These are phyloP conservation scores for Corynespora cassiicola DNA, from an alignment of 2,329 filamentous ascomycete species.

Conservation along the genomic window DNA sequence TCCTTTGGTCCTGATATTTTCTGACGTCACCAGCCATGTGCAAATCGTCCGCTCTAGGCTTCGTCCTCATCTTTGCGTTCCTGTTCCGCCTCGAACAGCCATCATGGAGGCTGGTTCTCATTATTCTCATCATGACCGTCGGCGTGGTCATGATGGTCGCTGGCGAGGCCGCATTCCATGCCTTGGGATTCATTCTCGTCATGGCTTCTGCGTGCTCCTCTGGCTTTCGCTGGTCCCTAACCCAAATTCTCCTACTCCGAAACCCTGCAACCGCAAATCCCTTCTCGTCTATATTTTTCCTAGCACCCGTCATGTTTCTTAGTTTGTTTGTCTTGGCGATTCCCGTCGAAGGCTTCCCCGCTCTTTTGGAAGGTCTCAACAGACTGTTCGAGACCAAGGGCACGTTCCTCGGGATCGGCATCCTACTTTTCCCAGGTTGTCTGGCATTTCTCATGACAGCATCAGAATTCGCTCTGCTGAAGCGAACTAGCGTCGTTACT, in stretches of 20 bases:
- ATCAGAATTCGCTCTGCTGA: slow-evolving; percentile 91
- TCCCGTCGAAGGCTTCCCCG: slow-evolving; percentile 79
- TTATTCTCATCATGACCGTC: slow-evolving; percentile 89
- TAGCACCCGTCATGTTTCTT: slow-evolving; percentile 96
- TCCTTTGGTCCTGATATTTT: neutral
- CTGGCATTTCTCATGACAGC: slow-evolving; percentile 97
- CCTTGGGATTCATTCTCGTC: slow-evolving; percentile 86
- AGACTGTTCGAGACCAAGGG: slow-evolving; percentile 73
- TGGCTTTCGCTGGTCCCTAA: slow-evolving; percentile 97
- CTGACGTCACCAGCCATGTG: slow-evolving; percentile 73
- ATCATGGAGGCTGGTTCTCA: slow-evolving; percentile 82
- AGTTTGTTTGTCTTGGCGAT: slow-evolving; percentile 81
- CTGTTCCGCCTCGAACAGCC: slow-evolving; percentile 88
- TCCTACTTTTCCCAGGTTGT: slow-evolving; percentile 86
- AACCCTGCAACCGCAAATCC: slow-evolving; percentile 96
- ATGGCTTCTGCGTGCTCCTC: slow-evolving; percentile 95
- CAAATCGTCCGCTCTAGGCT: slow-evolving; percentile 94
- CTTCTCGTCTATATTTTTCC: slow-evolving; percentile 95
- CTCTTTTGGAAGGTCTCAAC: slow-evolving; percentile 70
- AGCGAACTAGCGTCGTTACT: slow-evolving; percentile 94
- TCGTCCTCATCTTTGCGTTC: slow-evolving; percentile 94
- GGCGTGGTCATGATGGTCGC: slow-evolving; percentile 99
- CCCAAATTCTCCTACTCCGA: slow-evolving; percentile 90
- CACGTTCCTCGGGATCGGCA: slow-evolving; percentile 66
- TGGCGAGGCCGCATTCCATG: slow-evolving; percentile 88